phyloP scores from a whole-genome alignment of 2,329 filamentous ascomycete species.

The Fusarium piperis region DNA sequence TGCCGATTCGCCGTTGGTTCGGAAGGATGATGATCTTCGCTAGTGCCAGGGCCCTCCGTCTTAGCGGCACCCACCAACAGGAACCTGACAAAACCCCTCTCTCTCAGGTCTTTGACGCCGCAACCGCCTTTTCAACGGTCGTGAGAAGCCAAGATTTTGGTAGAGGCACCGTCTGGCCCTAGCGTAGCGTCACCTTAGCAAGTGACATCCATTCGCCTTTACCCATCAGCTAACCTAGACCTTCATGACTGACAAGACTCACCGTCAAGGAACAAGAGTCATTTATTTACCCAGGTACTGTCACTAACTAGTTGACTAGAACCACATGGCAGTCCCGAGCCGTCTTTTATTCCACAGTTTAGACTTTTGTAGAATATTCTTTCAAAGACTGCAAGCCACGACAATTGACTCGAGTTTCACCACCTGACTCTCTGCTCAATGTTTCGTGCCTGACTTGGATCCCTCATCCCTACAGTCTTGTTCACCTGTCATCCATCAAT shows the following conservation, averaged over 20 bases:
- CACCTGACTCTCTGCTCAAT: not conserved
- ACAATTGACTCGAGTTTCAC: not conserved
- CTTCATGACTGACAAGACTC: not conserved
- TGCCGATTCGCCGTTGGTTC: not conserved
- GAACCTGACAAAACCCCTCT: not conserved
- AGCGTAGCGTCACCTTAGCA: not conserved
- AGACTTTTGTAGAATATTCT: not conserved
- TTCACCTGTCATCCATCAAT: not conserved
- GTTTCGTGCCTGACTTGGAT: not conserved
- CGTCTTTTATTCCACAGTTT: not conserved
- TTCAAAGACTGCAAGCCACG: not conserved
- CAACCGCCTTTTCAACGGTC: slow-evolving; percentile 11
- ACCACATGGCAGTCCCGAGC: not conserved
- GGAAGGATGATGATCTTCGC: not conserved
- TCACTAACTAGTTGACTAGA: not conserved
- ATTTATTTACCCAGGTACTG: not conserved
- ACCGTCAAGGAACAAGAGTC: not conserved
- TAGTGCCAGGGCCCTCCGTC: not conserved
- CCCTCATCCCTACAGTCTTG: slow-evolving; percentile 8
- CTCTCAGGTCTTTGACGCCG: slow-evolving; percentile 12
- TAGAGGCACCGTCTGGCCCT: slow-evolving; percentile 6
- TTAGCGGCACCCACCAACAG: slow-evolving; percentile 15
- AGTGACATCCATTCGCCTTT: not conserved
- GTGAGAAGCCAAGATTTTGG: slow-evolving; percentile 3
- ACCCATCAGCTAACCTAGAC: not conserved